Percentiles rank a stretch among this genome's conserved stretches.
phyloP scores from a whole-genome alignment of 1,284 basidiomycete species.

The Binderoboletus segoi region DNA sequence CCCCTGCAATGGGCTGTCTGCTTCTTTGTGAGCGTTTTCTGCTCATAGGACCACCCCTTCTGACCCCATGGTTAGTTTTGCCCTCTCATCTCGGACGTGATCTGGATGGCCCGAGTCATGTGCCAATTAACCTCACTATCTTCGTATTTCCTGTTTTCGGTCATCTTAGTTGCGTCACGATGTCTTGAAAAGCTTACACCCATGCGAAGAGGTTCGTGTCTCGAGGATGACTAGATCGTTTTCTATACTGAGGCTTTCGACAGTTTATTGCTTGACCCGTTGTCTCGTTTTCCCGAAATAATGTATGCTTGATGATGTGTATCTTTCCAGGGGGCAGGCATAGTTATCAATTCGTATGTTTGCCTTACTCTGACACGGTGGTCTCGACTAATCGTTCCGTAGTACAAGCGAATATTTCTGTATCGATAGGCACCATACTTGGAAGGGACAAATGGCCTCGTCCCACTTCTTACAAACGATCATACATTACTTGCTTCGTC shows the following conservation, averaged over 20 bases:
- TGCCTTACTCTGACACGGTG: neutral
- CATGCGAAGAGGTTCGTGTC: conserved; percentile 17
- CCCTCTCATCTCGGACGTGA: conserved; percentile 24
- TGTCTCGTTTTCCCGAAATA: conserved; percentile 2
- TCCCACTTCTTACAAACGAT: neutral
- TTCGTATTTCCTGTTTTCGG: conserved; percentile 17
- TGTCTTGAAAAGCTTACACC: conserved; percentile 7
- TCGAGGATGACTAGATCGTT: neutral
- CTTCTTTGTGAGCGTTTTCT: conserved; percentile 22
- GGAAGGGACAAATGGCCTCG: neutral
- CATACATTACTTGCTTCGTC: no score
- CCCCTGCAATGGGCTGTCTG: conserved; percentile 20
- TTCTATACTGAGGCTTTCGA: neutral
- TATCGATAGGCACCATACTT: neutral
- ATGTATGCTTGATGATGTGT: neutral
- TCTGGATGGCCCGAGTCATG: conserved; percentile 19
- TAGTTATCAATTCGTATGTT: conserved; percentile 9
- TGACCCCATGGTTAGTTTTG: conserved; percentile 22
- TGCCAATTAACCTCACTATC: conserved; percentile 20
- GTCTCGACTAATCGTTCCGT: neutral
- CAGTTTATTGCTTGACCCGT: conserved; percentile 7
- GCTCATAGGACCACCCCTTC: neutral
- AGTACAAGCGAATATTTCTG: conserved; percentile 14
- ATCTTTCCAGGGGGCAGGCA: no score
- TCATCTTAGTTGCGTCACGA: conserved; percentile 9